Evolutionary conservation across 208 protist species (phyloP).

Genomic region (Trypanosoma brucei): DNA sequence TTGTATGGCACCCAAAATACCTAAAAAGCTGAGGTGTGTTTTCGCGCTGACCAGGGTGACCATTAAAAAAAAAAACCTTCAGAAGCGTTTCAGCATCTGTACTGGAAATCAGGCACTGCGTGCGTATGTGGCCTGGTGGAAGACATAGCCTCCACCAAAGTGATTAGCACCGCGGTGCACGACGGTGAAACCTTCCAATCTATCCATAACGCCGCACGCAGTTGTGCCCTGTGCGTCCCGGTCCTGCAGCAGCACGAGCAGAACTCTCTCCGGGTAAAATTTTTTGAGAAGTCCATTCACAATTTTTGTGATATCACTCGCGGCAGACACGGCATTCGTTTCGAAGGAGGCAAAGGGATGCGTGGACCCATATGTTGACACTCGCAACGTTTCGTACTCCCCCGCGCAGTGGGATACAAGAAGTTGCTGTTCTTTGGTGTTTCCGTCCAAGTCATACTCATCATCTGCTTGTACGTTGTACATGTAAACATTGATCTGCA

Average conservation of each 20-base stretch:
- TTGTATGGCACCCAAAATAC: too few relatives aligned
- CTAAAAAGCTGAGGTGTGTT: too few relatives aligned
- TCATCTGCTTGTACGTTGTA: conserved; percentile 42
- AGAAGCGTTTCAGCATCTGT: too few relatives aligned
- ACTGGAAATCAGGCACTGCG: conserved; percentile 10
- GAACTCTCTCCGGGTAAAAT: conserved; percentile 58
- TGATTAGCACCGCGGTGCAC: conserved; percentile 65
- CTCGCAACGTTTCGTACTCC: conserved; percentile 69
- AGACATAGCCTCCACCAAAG: conserved; percentile 77
- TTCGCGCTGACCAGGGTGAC: too few relatives aligned
- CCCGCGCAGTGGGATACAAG: conserved; percentile 27
- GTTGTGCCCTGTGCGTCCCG: conserved; percentile 22
- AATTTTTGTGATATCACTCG: conserved; percentile 20
- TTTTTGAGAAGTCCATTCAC: conserved; percentile 42
- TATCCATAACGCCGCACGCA: conserved; percentile 30
- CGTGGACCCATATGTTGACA: conserved; percentile 21
- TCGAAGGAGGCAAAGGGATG: conserved; percentile 66
- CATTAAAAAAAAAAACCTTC: too few relatives aligned
- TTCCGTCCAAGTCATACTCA: conserved; percentile 6
- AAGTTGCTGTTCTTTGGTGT: conserved; percentile 24
- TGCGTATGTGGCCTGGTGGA: conserved; percentile 65
- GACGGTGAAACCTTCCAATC: conserved; percentile 48
- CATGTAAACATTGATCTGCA: conserved; percentile 79
- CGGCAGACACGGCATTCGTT: conserved; percentile 47
- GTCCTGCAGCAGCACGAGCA: conserved; percentile 66